Evolutionary conservation across 345 rosid species (phyloP).

Genomic region (Camelina neglecta): DNA sequence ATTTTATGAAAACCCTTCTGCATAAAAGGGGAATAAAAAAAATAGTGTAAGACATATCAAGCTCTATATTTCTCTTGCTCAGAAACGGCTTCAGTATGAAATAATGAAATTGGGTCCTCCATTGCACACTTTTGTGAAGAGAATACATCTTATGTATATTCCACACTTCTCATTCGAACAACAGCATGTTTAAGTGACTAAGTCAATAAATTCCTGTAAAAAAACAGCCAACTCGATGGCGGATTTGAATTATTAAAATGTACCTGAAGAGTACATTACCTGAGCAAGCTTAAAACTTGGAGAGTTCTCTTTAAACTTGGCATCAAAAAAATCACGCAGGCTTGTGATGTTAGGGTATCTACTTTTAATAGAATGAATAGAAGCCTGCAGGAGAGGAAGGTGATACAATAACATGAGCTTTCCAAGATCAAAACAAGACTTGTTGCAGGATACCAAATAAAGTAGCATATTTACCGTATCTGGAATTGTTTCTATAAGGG

Average conservation of each 20-base stretch:
- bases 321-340: constrained; percentile 87
- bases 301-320: constrained; percentile 83
- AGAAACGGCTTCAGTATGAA: background rate
- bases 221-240: constrained; percentile 25
- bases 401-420: constrained; percentile 20
- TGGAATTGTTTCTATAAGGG: constrained; percentile 97
- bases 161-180: constrained; percentile 5
- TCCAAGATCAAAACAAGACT: constrained; percentile 5
- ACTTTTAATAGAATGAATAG: constrained; percentile 95
- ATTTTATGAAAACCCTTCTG: background rate
- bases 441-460: constrained; percentile 11
- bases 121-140: background rate
- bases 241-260: background rate
- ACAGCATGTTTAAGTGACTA: constrained; percentile 10
- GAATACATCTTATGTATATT: background rate
- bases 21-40: background rate
- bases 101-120: constrained; percentile 6
- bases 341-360: constrained; percentile 84
- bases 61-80: background rate
- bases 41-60: background rate
- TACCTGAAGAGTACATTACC: constrained; percentile 54
- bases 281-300: constrained; percentile 94
- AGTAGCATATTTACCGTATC: constrained; percentile 69
- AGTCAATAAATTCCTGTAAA: constrained; percentile 21
- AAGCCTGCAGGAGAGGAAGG: constrained; percentile 62